These are phyloP conservation scores for Cymodocea nodosa DNA, from an alignment of 116 monocot genomes.

Conservation along the genomic window DNA sequence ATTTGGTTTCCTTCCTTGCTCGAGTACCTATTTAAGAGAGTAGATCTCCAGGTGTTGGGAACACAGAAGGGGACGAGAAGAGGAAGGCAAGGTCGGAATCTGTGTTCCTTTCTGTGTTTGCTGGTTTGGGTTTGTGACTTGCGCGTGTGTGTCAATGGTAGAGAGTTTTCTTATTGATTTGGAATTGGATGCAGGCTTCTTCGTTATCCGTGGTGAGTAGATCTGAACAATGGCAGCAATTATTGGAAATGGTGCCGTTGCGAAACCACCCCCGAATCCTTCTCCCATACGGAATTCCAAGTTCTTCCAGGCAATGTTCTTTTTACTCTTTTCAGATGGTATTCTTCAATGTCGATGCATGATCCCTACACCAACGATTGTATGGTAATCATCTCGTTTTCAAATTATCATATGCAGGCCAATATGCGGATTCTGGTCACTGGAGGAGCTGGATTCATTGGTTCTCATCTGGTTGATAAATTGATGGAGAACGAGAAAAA, in stretches of 20 bases:
- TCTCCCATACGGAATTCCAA: slow-evolving; percentile 75
- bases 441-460: slow-evolving; percentile 16
- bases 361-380: too few species aligned
- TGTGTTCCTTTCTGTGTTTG: background rate
- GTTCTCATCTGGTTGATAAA: slow-evolving; percentile 16
- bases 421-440: slow-evolving; percentile 15
- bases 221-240: slow-evolving; percentile 35
- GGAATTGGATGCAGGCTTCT: background rate
- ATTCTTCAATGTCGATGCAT: background rate
- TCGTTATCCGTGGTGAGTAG: background rate
- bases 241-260: slow-evolving; percentile 31
- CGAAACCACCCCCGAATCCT: slow-evolving; percentile 57
- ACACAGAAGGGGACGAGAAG: too few species aligned
- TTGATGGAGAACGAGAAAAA: slow-evolving; percentile 18
- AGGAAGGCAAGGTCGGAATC: too few species aligned
- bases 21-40: too few species aligned
- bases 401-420: background rate
- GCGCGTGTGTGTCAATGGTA: too few species aligned
- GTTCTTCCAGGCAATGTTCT: slow-evolving; percentile 53
- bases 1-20: background rate
- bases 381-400: too few species aligned
- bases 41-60: too few species aligned
- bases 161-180: background rate
- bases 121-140: background rate
- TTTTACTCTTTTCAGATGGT: too few species aligned